Evolutionary conservation across 1,284 basidiomycete species (phyloP), one percentile per base, ranked within the genome.

Genomic region (Ceratobasidium sp.): DNA sequence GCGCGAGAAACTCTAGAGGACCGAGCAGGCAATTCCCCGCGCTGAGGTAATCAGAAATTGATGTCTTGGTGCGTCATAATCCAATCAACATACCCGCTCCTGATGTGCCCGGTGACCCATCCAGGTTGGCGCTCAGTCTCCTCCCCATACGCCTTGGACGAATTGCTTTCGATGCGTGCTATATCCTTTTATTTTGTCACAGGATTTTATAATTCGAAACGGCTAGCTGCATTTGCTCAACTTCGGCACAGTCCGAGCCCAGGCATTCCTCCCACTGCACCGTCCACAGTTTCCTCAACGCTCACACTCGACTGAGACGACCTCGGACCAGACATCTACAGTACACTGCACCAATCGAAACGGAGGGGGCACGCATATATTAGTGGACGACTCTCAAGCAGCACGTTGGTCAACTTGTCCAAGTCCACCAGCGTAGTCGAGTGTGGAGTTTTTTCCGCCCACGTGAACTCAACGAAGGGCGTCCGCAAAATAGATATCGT

Each of bases 1-100:
- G 89, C 92, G 29, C 87, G 91, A 63, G 85, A 87, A 74, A 91
- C 93, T 65, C 92, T 92, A 9, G n/a, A n/a, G n/a, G n/a, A n/a
- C n/a, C n/a, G n/a, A n/a, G n/a, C n/a, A n/a, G n/a, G n/a, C n/a
- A n/a, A n/a, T n/a, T n/a, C n/a, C n/a, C n/a, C n/a, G n/a, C n/a
- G n/a, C n/a, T n/a, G n/a, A n/a, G n/a, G n/a, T n/a, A n/a, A n/a
- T n/a, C n/a, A n/a, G n/a, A n/a, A n/a, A n/a, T n/a, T n/a, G n/a
- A n/a, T n/a, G n/a, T n/a, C n/a, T n/a, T n/a, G n/a, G n/a, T n/a
- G n/a, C n/a, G n/a, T n/a, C n/a, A n/a, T n/a, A n/a, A n/a, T n/a
- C n/a, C n/a, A n/a, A n/a, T n/a, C n/a, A n/a, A n/a, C n/a, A n/a
- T n/a, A n/a, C 45, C 36, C 54, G 67, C 2, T 56, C 67, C 15